phyloP scores from a whole-genome alignment of 2,329 filamentous ascomycete genomes.

The Hysterium pulicare region DNA sequence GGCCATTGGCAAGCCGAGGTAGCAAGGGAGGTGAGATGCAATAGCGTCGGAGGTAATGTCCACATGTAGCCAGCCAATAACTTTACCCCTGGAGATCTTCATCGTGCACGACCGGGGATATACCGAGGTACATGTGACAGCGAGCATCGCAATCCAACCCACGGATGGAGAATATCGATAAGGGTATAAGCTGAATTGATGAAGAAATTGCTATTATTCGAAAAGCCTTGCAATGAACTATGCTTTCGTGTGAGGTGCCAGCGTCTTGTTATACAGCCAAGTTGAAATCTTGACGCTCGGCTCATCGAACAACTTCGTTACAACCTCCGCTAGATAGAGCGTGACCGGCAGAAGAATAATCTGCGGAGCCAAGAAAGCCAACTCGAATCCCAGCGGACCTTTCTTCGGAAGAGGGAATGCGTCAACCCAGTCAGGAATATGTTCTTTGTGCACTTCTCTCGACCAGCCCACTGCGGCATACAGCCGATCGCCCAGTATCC shows the following conservation, averaged over 20 bases:
- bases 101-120: background rate
- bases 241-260: constrained; percentile 19
- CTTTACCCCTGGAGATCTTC: background rate
- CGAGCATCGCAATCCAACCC: too few species aligned
- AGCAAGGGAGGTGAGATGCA: too few species aligned
- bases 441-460: constrained; percentile 47
- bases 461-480: constrained; percentile 60
- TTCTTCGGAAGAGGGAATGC: constrained; percentile 52
- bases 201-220: too few species aligned
- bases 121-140: constrained; percentile 11
- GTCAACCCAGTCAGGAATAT: constrained; percentile 57
- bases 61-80: constrained; percentile 15
- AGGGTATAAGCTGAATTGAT: too few species aligned
- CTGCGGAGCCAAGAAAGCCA: constrained; percentile 59
- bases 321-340: constrained; percentile 30
- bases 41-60: constrained; percentile 11
- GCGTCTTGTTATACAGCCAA: constrained; percentile 54
- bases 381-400: constrained; percentile 60
- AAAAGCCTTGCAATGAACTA: too few species aligned
- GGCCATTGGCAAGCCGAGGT: too few species aligned
- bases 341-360: constrained; percentile 43
- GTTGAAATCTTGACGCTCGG: constrained; percentile 51
- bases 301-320: constrained; percentile 40
- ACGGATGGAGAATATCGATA: too few species aligned
- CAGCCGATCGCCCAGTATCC: constrained; percentile 52